Evolutionary conservation across 306 rosid genomes (phyloP).

Genomic region (Acacia melanoxylon): DNA sequence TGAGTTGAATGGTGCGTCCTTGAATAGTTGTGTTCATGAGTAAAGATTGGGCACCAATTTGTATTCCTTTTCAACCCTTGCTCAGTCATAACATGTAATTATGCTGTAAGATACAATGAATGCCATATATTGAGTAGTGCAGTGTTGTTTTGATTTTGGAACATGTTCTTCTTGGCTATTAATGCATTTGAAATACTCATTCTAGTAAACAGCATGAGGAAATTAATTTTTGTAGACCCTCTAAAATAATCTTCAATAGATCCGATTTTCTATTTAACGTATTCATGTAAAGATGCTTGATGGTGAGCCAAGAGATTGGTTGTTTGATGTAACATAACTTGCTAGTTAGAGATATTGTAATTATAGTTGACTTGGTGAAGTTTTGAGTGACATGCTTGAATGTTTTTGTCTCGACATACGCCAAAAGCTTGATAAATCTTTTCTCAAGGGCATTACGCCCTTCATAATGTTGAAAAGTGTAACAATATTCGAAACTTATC

Average conservation of each 20-base stretch:
- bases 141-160: neutral
- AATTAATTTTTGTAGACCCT: neutral
- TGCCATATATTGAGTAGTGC: neutral
- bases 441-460: neutral
- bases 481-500: neutral
- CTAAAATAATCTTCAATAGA: neutral
- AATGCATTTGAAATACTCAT: neutral
- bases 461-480: neutral
- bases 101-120: neutral
- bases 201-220: neutral
- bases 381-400: neutral
- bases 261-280: neutral
- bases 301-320: no score
- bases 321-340: neutral
- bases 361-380: neutral
- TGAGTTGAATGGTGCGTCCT: neutral
- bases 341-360: neutral
- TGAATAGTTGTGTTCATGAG: neutral
- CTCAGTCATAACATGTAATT: neutral
- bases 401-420: neutral
- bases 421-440: conserved; percentile 13
- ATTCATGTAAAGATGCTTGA: neutral
- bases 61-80: neutral
- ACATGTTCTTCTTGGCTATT: neutral
- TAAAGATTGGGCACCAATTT: neutral